Evolutionary conservation across 495 filamentous ascomycete species (phyloP), one percentile per base, ranked within the genome.

Genomic region (Talaromyces proteolyticus): DNA sequence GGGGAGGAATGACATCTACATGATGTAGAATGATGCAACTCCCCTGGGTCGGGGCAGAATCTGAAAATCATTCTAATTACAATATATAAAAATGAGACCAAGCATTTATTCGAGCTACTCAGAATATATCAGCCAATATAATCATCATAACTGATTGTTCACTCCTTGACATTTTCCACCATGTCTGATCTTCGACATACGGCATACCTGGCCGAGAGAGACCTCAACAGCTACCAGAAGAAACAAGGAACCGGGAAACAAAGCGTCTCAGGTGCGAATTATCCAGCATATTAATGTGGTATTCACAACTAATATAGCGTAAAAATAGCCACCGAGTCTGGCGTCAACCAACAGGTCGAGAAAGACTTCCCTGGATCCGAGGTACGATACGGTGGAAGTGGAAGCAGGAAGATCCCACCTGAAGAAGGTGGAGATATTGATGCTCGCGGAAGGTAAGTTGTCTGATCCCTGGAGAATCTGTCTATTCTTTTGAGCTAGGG

Each of bases 221-320:
- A 80, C 58, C 69, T 82, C 29, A 80, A 81, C 64, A 69, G 71
- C 44, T 58, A 75, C 57, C 64, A 72, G 46, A 72, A 73, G 36
- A 80, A 80, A 61, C 65, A 66, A 34, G 76, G 76, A 10, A 41
- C 61, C 48, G 59, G 65, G 21, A 55, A 59, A 29, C 61, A 68
- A 58, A 71, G 69, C 54, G 70, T 75, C 52, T 75, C 71, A 19
- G 68, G 76, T 80, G 69, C 18, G 68, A 56, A 14, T 23, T 34
- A 10, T 4, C 1, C 20, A 12, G 7, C 11, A 38, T 16, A 3
- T 12, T 39, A 26, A 47, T 40, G 37, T 42, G 34, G 20, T 0
- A n/a, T n/a, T n/a, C n/a, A n/a, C n/a, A n/a, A n/a, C n/a, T n/a
- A n/a, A n/a, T n/a, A n/a, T n/a, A n/a, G n/a, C n/a, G n/a, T n/a